A percentile compares a stretch with the other conserved stretches of the same genome.
Conservation (phyloP, 1,139 yeast species). For the Candida labiduridarum region DNA sequence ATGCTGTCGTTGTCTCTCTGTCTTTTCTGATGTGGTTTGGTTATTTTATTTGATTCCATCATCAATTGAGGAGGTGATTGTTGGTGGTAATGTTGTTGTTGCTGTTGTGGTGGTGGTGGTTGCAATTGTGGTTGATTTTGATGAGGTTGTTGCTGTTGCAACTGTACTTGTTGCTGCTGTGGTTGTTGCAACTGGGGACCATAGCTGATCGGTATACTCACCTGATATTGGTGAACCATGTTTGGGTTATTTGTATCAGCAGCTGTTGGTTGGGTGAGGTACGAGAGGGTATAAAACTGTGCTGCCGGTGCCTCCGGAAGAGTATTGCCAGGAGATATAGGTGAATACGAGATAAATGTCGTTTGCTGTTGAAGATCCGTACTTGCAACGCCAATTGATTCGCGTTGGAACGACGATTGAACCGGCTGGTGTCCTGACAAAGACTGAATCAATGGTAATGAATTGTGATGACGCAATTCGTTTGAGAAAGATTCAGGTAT, state of each 20-base stretch:
- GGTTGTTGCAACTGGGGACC: not conserved
- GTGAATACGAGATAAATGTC: not conserved
- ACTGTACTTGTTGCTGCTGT: not conserved
- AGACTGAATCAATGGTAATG: not conserved
- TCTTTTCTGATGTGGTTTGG: not conserved
- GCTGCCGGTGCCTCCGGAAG: not conserved
- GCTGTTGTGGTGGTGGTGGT: not conserved
- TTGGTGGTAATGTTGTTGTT: not conserved
- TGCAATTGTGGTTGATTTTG: not conserved
- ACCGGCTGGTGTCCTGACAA: not conserved
- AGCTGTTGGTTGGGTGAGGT: not conserved
- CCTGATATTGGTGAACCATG: not conserved
- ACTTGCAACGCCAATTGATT: not conserved
- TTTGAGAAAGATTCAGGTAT: not conserved
- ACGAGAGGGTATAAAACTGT: not conserved
- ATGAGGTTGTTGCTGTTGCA: not conserved
- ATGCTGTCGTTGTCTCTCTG: not conserved
- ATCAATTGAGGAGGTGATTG: not conserved
- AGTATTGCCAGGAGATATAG: not conserved
- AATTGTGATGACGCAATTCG: not conserved
- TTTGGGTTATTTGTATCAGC: not conserved
- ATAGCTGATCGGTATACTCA: not conserved
- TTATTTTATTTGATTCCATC: slow-evolving; percentile 1
- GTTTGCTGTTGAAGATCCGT: not conserved
- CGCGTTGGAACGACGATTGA: not conserved